Conservation (phyloP, 2,329 filamentous ascomycete genomes). For the Pyricularia pennisetigena region DNA sequence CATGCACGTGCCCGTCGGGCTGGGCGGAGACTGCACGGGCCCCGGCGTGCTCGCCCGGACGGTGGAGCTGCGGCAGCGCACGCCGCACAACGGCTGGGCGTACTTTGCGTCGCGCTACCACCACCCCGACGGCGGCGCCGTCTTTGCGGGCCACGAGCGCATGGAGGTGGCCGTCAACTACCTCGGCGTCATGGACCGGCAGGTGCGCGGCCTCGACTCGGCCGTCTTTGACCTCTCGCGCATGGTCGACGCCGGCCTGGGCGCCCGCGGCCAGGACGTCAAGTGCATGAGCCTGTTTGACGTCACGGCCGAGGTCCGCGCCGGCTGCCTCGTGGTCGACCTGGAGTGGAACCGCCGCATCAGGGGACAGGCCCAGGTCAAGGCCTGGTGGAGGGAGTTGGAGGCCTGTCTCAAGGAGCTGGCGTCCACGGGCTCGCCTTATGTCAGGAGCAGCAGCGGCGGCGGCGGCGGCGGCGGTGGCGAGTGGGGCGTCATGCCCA, state of each 20-base stretch:
- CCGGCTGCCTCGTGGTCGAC: background rate
- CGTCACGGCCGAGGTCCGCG: background rate
- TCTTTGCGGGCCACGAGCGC: background rate
- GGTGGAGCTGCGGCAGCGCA: background rate
- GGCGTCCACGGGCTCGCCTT: background rate
- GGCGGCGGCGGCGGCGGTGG: too few species aligned
- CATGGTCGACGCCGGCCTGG: background rate
- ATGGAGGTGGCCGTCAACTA: constrained; percentile 1
- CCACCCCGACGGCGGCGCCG: background rate
- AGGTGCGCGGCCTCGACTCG: background rate
- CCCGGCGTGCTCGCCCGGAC: background rate
- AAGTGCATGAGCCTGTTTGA: background rate
- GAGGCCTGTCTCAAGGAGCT: background rate
- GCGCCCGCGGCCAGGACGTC: background rate
- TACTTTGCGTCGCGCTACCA: constrained; percentile 1
- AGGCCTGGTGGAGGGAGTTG: background rate
- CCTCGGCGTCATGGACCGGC: background rate
- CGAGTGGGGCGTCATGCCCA: background rate
- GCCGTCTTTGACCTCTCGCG: background rate
- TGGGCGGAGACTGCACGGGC: background rate
- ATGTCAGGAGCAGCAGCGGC: background rate
- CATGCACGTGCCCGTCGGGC: constrained; percentile 18
- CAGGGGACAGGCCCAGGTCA: background rate
- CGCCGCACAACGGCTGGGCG: background rate
- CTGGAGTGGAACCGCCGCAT: background rate